Base-by-base conservation (phyloP, 2,329 filamentous ascomycete genomes). In the Colletotrichum musicola region DNA sequence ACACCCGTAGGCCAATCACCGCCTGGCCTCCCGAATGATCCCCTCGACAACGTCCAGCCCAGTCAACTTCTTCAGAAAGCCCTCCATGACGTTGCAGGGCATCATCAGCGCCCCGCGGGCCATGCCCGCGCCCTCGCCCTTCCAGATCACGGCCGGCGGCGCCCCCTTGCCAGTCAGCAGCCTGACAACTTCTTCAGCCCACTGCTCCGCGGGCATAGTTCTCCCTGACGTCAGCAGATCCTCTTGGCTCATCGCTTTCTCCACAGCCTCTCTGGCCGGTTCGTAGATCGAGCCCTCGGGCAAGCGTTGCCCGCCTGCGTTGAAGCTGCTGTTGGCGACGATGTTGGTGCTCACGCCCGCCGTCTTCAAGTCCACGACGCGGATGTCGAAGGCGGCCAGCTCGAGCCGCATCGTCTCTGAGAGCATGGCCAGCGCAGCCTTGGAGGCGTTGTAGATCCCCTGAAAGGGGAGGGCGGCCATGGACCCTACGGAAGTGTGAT, bases 341-440 rank as follows among this genome's bases (percentile, higher is more conserved):
- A 65, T 70, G 54, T 74, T 74, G 16, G 40, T 63, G 4, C 30
- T 49, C 12, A 69, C 61, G 1, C 42, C 54, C 1, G 53, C 65
- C 0, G 61, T 64, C 70, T 77, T 50, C 70, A 75, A 60, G 68
- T 71, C 5, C 27, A 73, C 51, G 16, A 78, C 75, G 7, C 62
- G 69, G 25, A 79, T 63, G 3, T 74, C 73, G 3, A 79, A 74
- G 0, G 75, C 73, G 2, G 60, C 49, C 1, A 78, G 73, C 68
- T 79, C 77, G 0, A 78, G 50, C 0, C 74, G 73, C 30, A 77
- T 60, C 0, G 72, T 73, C 35, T 76, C 74, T 0, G 74, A 73
- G 4, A 77, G 22, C 22, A 50, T 72, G 25, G 63, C 58, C 38
- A 73, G 13, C 0, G 75, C 75, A 0, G 74, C 73, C 47, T 76